phyloP scores from a whole-genome alignment of 2,329 filamentous ascomycete species.

The Furcasterigmium sp. region DNA sequence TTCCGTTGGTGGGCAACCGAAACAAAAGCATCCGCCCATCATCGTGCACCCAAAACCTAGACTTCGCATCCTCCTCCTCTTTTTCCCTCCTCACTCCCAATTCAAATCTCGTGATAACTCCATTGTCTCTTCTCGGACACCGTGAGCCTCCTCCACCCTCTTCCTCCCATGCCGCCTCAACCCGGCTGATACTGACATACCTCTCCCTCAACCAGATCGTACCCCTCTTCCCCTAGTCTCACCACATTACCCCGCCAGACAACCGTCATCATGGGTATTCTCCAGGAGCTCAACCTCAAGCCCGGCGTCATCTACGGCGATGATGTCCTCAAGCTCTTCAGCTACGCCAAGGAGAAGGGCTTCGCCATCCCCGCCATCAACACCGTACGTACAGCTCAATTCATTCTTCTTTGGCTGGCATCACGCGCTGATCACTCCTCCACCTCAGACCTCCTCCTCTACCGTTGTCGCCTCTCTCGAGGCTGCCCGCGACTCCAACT shows the following conservation, averaged over 20 bases:
- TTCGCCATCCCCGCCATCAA: conserved; percentile 92
- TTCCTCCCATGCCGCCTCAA: neutral
- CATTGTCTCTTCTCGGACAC: too few relatives aligned
- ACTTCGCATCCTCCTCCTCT: too few relatives aligned
- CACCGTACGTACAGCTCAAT: conserved; percentile 54
- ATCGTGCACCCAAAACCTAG: too few relatives aligned
- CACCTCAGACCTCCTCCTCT: conserved; percentile 63
- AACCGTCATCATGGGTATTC: conserved; percentile 21
- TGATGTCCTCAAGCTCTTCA: conserved; percentile 64
- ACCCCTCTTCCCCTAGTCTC: neutral
- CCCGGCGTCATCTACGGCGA: conserved; percentile 49
- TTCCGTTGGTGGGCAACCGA: too few relatives aligned
- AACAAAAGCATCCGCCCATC: too few relatives aligned
- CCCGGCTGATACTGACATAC: neutral
- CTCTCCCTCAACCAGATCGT: neutral
- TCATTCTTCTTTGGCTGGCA: too few relatives aligned
- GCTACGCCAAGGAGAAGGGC: conserved; percentile 81
- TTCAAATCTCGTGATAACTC: neutral
- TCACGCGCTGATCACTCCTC: neutral
- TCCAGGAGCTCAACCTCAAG: conserved; percentile 43
- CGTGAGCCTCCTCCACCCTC: neutral
- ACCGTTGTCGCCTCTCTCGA: conserved; percentile 83
- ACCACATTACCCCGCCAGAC: conserved; percentile 1
- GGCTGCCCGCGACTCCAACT: conserved; percentile 87
- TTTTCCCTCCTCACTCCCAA: too few relatives aligned